Percentiles rank a stretch among this genome's conserved stretches.
Evolutionary conservation across 129 eudicot genomes (phyloP).

Genomic region (Smallanthus sonchifolius): DNA sequence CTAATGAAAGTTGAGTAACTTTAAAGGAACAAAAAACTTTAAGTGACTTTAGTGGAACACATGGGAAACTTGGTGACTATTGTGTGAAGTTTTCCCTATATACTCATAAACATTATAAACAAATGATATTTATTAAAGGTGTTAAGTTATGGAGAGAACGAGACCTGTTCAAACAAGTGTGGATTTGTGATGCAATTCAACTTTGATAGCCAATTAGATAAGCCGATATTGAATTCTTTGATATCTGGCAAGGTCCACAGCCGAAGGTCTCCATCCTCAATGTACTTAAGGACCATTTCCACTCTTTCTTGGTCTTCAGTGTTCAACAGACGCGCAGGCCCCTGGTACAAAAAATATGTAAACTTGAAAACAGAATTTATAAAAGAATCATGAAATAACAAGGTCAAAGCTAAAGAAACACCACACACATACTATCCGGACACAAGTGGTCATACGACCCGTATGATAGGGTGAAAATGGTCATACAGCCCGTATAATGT

Average conservation of each 20-base stretch:
- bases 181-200: constrained; percentile 79
- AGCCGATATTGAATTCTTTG: constrained; percentile 62
- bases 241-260: constrained; percentile 53
- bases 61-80: no score
- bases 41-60: no score
- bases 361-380: not conserved
- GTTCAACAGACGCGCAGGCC: constrained; percentile 32
- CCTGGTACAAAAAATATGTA: constrained; percentile 34
- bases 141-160: not conserved
- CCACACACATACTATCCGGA: no score
- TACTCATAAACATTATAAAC: not conserved
- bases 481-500: no score
- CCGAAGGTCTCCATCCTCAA: constrained; percentile 73
- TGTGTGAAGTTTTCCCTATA: no score
- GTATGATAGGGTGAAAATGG: no score
- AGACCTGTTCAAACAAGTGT: constrained; percentile 69
- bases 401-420: not conserved
- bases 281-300: constrained; percentile 59
- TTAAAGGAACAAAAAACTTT: no score
- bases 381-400: constrained; percentile 1
- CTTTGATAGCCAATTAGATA: constrained; percentile 63
- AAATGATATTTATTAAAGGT: constrained; percentile 6
- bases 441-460: no score
- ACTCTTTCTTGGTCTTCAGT: constrained; percentile 50
- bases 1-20: no score